Conservation (phyloP, 768 basidiomycete species). For the Lentinula detonsa region DNA sequence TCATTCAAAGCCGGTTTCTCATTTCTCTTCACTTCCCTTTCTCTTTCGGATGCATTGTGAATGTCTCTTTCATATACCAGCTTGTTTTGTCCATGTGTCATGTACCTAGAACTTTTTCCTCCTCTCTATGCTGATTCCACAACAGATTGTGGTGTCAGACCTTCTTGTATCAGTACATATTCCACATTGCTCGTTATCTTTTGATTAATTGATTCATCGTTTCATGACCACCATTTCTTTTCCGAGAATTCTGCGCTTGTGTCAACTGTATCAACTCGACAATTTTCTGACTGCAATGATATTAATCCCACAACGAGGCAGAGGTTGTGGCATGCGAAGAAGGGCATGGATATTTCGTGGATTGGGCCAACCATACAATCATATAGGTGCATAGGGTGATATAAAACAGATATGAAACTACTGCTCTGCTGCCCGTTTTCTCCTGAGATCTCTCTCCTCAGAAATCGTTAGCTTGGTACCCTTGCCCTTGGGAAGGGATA, state of each 20-base stretch:
- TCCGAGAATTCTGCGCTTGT: too few species aligned
- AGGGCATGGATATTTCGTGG: neutral
- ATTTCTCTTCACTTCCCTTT: neutral
- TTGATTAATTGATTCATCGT: too few species aligned
- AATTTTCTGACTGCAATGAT: too few species aligned
- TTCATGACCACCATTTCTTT: too few species aligned
- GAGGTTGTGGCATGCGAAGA: neutral
- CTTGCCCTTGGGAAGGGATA: constrained; percentile 96
- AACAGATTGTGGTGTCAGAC: too few species aligned
- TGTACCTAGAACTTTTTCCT: neutral
- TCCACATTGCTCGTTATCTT: neutral
- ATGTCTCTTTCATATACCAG: too few species aligned
- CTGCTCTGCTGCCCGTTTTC: constrained; percentile 73
- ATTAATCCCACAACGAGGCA: too few species aligned
- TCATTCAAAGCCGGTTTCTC: neutral
- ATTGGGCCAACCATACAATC: constrained; percentile 5
- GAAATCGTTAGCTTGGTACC: constrained; percentile 97
- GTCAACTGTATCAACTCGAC: too few species aligned
- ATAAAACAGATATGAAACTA: constrained; percentile 26
- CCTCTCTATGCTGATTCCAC: neutral
- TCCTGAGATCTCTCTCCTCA: constrained; percentile 90
- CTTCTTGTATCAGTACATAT: neutral
- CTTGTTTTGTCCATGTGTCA: too few species aligned
- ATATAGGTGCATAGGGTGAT: constrained; percentile 5
- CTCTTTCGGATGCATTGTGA: too few species aligned